phyloP scores from a whole-genome alignment of 2,329 filamentous ascomycete species.

The Alternaria angustiovoidea region DNA sequence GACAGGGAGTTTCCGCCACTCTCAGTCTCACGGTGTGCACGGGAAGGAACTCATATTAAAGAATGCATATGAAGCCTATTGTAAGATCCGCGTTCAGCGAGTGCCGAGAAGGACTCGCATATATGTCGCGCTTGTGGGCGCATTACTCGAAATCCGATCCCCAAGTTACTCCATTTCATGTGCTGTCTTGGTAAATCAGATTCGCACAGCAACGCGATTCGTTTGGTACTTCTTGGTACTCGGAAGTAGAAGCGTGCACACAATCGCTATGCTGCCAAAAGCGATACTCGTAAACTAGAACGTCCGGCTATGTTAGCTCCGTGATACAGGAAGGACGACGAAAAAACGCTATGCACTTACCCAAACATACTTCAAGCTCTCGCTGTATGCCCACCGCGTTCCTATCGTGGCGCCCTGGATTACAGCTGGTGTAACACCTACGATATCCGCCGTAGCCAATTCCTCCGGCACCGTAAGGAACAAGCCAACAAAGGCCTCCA shows the following conservation, averaged over 20 bases:
- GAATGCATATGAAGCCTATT: neutral
- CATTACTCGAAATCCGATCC: neutral
- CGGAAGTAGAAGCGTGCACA: conserved; percentile 41
- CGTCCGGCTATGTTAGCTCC: neutral
- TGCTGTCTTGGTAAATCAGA: neutral
- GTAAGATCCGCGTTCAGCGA: neutral
- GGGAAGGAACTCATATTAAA: neutral
- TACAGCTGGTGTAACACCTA: conserved; percentile 40
- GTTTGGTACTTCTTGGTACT: conserved; percentile 47
- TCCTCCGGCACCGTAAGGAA: conserved; percentile 38
- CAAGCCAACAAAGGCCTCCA: conserved; percentile 46
- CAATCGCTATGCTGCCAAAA: conserved; percentile 40
- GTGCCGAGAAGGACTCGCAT: neutral
- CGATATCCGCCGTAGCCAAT: conserved; percentile 22
- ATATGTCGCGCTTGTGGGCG: neutral
- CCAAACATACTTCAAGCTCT: conserved; percentile 46
- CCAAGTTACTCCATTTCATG: neutral
- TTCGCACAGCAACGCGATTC: conserved; percentile 40
- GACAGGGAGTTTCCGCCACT: neutral
- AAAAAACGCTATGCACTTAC: conserved; percentile 1
- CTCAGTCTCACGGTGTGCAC: neutral
- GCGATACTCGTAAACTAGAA: conserved; percentile 36
- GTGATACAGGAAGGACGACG: neutral
- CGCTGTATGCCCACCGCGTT: conserved; percentile 40
- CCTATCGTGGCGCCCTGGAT: conserved; percentile 38